Evolutionary conservation across 805 yeast species (phyloP).

Genomic region (Metschnikowia continentalis): DNA sequence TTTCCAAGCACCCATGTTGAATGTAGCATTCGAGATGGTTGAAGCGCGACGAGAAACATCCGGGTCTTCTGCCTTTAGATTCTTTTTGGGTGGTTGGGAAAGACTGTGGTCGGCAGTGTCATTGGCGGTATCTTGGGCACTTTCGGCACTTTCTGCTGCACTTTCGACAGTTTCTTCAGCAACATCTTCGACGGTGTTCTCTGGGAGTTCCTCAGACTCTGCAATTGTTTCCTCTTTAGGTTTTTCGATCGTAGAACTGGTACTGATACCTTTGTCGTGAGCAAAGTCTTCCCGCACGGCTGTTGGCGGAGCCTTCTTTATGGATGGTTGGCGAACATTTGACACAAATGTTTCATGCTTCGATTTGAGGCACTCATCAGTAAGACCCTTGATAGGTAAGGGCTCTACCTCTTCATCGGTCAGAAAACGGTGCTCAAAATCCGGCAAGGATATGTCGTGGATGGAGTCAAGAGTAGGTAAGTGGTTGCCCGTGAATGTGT

Average conservation of each 20-base stretch:
- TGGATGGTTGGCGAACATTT: slow-evolving; percentile 18
- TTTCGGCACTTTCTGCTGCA: too few relatives aligned
- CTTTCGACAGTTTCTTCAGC: not conserved
- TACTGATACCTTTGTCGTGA: not conserved
- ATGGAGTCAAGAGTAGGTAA: slow-evolving; percentile 23
- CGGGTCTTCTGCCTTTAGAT: not conserved
- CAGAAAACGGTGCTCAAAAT: slow-evolving; percentile 22
- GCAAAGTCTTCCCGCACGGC: not conserved
- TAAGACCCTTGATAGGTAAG: not conserved
- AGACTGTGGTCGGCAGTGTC: not conserved
- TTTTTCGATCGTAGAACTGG: not conserved
- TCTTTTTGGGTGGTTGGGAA: not conserved
- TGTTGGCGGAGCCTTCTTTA: slow-evolving; percentile 35
- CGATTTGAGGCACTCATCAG: slow-evolving; percentile 5
- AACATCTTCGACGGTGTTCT: not conserved
- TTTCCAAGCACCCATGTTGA: slow-evolving; percentile 54
- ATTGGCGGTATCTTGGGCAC: not conserved
- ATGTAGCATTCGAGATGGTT: slow-evolving; percentile 26
- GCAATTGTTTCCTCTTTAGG: not conserved
- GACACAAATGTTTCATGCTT: slow-evolving; percentile 12
- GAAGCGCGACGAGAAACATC: slow-evolving; percentile 30
- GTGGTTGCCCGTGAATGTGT: not conserved
- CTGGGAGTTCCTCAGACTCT: not conserved
- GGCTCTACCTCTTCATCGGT: slow-evolving; percentile 4
- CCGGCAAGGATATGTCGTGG: slow-evolving; percentile 26